These are phyloP conservation scores for Fraxinus quadrangulata DNA, from an alignment of 257 asterid species.

Conservation along the genomic window DNA sequence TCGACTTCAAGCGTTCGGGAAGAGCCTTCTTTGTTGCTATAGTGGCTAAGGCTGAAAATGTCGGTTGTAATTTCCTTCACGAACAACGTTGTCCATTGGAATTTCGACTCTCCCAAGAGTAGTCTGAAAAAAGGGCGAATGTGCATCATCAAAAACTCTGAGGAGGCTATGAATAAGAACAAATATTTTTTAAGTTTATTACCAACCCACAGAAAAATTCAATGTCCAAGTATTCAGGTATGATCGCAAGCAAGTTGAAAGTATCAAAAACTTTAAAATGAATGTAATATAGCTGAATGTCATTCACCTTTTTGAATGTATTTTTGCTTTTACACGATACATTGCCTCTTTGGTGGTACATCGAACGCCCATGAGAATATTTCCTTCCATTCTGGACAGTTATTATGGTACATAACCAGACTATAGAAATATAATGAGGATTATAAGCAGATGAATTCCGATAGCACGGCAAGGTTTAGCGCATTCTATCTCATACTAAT, in stretches of 20 bases:
- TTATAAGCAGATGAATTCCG: background rate
- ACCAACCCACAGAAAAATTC: background rate
- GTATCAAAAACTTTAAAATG: background rate
- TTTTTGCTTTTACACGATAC: slow-evolving; percentile 66
- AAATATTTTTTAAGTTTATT: background rate
- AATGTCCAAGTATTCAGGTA: background rate
- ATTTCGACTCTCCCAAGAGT: slow-evolving; percentile 43
- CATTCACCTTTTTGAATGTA: slow-evolving; percentile 79
- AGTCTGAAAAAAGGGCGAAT: slow-evolving; percentile 31
- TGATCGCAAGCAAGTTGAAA: background rate
- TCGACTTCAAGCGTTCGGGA: slow-evolving; percentile 68
- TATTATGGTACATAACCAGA: slow-evolving; percentile 65
- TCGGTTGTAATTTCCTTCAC: slow-evolving; percentile 66
- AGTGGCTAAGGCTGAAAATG: slow-evolving; percentile 57
- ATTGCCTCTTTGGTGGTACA: slow-evolving; percentile 85
- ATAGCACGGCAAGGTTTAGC: background rate
- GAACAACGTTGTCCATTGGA: slow-evolving; percentile 47
- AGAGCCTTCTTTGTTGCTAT: slow-evolving; percentile 54
- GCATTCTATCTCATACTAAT: background rate
- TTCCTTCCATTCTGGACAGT: slow-evolving; percentile 84
- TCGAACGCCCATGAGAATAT: slow-evolving; percentile 86
- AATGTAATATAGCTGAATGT: slow-evolving; percentile 14
- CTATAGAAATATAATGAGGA: slow-evolving; percentile 14
- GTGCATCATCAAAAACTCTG: slow-evolving; percentile 11
- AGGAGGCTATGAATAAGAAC: background rate